Evolutionary conservation across 306 rosid genomes (phyloP), one percentile per base, ranked within the genome.

Genomic region (Prunus fruticosa): DNA sequence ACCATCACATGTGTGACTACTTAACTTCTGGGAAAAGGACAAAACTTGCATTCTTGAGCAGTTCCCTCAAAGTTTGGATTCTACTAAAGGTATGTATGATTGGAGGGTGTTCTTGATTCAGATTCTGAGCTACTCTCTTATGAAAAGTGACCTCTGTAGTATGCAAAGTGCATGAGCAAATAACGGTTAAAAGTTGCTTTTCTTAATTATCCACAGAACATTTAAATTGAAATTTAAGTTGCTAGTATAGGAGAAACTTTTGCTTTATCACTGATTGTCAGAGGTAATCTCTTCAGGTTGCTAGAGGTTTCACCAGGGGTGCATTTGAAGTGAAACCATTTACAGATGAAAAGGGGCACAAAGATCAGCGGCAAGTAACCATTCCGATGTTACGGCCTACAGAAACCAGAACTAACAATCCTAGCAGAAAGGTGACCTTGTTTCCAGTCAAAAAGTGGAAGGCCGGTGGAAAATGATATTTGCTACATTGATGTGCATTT

Each of bases 51-150:
- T 84, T 72, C 77, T 83, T 95, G 85, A 92, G 97, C 60, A 92
- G 99, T 77, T 95, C 97, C 74, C 96, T 95, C 78, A 92, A 91
- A 89, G 99, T 87, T 73, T 95, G 97, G 99, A 90, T 95, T 73
- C 78, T 90, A 71, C 75, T 95, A 51, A 95, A 95, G 97, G 99
- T 92, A 90, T 60, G 81, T 69, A 51, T 66, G 62, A 62, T 41
- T 34, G 41, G 12, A 15, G 64, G 56, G 51, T 78, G 57, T 47
- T 75, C 65, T 51, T 19, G 73, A 73, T 78, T 74, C 50, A 22
- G 69, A 25, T 4, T 15, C 34, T 58, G 23, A 73, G 43, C 30
- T 9, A 11, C 22, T 32, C 32, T 52, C 58, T 53, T 43, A 71
- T 30, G 49, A 52, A n/a, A 20, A 32, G 41, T 46, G 65, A 3